Evolutionary conservation across 345 rosid genomes (phyloP), one percentile per base, ranked within the genome.

Genomic region (Dimocarpus longan): DNA sequence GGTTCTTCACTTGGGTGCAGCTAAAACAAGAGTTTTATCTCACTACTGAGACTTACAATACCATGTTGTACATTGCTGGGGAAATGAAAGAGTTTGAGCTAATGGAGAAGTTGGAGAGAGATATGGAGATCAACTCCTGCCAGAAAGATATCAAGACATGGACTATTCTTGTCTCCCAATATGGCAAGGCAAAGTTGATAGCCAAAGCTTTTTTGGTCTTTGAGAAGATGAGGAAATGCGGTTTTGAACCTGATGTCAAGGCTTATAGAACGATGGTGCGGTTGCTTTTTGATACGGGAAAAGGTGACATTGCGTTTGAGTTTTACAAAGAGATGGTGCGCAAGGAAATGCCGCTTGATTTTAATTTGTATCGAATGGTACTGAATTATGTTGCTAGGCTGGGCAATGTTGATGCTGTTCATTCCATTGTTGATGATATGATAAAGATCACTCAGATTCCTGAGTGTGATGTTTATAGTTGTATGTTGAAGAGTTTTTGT

Each of bases 1-100:
- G 92, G 81, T 91, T 93, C 86, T 91, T 91, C 80, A 82, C 71
- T 72, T 95, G 98, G 96, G 93, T 90, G 79, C 87, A 84, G 80
- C 68, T 76, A 24, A 89, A 83, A 75, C 85, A 89, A 72, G 91
- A 84, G 56, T 93, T 82, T 80, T 66, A 78, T 81, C 90, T 81
- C 62, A 85, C 85, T 0, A 88, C 91, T 1, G 79, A 78, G 73
- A 83, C 68, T 80, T 93, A 91, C 79, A 90, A 93, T 82, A 83
- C 93, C 46, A 78, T 93, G 89, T 32, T 94, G 63, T 85, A 80
- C 76, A 84, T 88, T 52, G 89, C 90, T 73, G 98, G 95, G 70
- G 95, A 93, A 75, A 91, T 85, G 0, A 87, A 74, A 54, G 89
- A 90, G 72, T 85, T 88, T 64, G 71, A 77, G 75, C 52, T 87